phyloP scores from a whole-genome alignment of 208 protist genomes.

The Kentomonas sorsogonicus region DNA sequence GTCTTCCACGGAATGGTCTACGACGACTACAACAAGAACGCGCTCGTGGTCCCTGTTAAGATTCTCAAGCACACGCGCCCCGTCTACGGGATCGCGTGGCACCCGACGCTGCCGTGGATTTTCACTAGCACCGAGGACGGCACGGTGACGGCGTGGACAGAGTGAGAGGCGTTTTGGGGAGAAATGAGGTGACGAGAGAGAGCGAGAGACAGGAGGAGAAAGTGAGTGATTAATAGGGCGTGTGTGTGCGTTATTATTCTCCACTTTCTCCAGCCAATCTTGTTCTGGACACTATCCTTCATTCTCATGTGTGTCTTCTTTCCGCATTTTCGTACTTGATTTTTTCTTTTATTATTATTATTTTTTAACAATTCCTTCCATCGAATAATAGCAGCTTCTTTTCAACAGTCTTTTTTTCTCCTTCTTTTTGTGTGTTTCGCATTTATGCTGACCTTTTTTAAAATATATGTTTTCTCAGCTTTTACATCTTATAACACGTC shows the following conservation, averaged over 20 bases:
- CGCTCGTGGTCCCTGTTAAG: constrained; percentile 99
- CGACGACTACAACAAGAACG: constrained; percentile 97
- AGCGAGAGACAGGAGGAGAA: constrained; percentile 8
- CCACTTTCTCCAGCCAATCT: too few relatives aligned
- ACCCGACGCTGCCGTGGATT: constrained; percentile 98
- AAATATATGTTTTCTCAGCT: not conserved
- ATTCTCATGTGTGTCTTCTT: too few relatives aligned
- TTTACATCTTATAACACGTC: constrained; percentile 3
- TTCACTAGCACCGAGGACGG: constrained; percentile 97
- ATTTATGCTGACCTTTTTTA: constrained; percentile 7
- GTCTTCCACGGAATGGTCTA: constrained; percentile 95
- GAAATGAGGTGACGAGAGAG: too few relatives aligned
- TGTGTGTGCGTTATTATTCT: constrained; percentile 3
- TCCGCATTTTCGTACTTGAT: too few relatives aligned
- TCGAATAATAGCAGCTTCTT: not conserved
- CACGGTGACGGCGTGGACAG: constrained; percentile 90
- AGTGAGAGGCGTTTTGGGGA: constrained; percentile 29
- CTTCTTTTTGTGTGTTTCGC: not conserved
- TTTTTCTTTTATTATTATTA: too few relatives aligned
- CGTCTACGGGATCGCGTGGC: constrained; percentile 93
- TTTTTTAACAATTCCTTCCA: not conserved
- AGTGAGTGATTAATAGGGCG: not conserved
- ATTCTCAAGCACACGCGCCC: constrained; percentile 93
- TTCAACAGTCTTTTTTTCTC: constrained; percentile 8
- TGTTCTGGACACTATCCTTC: too few relatives aligned